Percentiles rank a stretch among this genome's conserved stretches.
phyloP scores from a whole-genome alignment of 2,329 filamentous ascomycete species.

The Trichoderma harzianum region DNA sequence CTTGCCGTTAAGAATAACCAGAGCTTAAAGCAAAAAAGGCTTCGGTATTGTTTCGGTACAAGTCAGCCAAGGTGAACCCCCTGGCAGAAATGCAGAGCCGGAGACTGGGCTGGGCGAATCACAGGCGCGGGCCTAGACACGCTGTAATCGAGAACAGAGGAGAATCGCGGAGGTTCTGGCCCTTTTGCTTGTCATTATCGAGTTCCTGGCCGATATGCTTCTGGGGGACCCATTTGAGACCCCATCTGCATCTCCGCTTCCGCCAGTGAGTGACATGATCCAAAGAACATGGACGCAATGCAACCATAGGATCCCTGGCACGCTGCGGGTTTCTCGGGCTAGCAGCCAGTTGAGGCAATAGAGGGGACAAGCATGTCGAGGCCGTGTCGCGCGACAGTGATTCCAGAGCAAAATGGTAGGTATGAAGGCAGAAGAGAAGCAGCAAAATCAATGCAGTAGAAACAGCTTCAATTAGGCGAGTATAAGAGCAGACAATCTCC shows the following conservation, averaged over 20 bases:
- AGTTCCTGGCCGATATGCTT: not conserved
- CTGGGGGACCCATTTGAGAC: not conserved
- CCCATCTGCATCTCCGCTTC: not conserved
- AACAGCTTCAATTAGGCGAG: not conserved
- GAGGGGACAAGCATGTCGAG: not conserved
- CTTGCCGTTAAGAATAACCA: slow-evolving; percentile 3
- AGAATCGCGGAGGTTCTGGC: not conserved
- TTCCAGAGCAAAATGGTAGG: not conserved
- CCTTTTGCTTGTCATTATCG: not conserved
- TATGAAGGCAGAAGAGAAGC: not conserved
- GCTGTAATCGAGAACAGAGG: not conserved
- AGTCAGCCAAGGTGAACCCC: not conserved
- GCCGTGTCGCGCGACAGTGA: not conserved
- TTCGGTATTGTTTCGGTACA: slow-evolving; percentile 1
- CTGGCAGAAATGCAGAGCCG: not conserved
- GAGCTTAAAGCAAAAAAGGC: not conserved
- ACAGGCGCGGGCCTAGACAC: slow-evolving; percentile 1
- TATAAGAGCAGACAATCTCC: not conserved
- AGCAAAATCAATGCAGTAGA: not conserved
- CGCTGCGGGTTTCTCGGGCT: not conserved
- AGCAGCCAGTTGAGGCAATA: not conserved
- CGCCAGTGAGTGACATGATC: not conserved
- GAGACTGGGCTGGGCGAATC: slow-evolving; percentile 8
- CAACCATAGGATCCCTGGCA: not conserved
- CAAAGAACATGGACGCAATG: not conserved